Base-by-base conservation (phyloP, 139 green algal species). In the Haematococcus lacustris region DNA sequence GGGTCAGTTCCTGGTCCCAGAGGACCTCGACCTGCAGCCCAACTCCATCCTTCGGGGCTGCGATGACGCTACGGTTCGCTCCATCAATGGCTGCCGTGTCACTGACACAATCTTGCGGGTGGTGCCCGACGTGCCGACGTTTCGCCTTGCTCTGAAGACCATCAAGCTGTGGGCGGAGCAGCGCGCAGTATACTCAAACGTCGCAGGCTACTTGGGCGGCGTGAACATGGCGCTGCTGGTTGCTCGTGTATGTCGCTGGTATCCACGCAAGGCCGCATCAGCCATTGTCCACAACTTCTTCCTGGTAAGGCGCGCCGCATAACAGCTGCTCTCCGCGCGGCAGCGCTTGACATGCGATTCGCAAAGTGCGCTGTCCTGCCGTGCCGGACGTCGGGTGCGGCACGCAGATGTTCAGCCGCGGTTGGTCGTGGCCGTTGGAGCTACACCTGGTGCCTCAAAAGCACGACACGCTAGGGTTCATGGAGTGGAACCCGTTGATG, bases 171-270 rank as follows among this genome's bases (percentile, higher is more conserved):
- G 94, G 94, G 93, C 93, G 17, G 85, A 94, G 70, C 73, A 75
- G 26, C 86, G 89, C 1, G 89, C 88, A 26, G 85, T 97, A 5
- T 93, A 93, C 85, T 85, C 73, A 73, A 97, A 97, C 78, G 87
- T 92, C 3, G 83, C 82, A 2, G 95, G 95, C 30, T 98, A 93
- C 87, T 93, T 87, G 66, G 0, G 74, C 32, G 95, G 95, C 26
- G 90, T 99, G 34, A 99, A 99, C 76, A 95, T 91, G 88, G 94
- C 95, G 51, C 94, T 99, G 66, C 85, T 99, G 66, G 90, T 96
- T 47, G 95, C 92, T 1, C 86, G 93, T 65, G 73, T 95, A 5
- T 96, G 90, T 80, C 92, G 96, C 81, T 87, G 94, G 59, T 99
- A 97, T 82, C 95, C 95, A 1, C 91, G 83, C 9, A 64, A 73